These are phyloP conservation scores for Triangularia setosa DNA, from an alignment of 2,329 filamentous ascomycete genomes.

Conservation along the genomic window DNA sequence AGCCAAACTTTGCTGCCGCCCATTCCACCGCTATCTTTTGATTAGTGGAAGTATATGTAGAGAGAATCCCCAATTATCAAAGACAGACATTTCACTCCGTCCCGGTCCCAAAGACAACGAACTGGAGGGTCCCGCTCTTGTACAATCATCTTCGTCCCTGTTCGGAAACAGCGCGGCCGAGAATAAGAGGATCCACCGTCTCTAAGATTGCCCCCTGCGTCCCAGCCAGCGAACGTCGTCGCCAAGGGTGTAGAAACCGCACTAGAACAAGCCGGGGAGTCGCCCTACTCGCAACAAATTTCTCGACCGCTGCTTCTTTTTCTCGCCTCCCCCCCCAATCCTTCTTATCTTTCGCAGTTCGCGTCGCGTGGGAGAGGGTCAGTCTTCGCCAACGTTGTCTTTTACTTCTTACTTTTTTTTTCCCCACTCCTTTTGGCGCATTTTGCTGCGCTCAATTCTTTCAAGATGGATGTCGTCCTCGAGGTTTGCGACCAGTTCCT, in stretches of 20 bases:
- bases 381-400: not conserved
- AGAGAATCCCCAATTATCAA: not conserved
- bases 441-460: not conserved
- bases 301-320: constrained; percentile 5
- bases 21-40: not conserved
- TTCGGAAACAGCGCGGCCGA: not conserved
- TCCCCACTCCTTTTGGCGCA: not conserved
- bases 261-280: constrained; percentile 1
- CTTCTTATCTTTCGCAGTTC: constrained; percentile 2
- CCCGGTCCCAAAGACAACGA: not conserved
- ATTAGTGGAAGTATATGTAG: not conserved
- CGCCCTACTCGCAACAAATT: constrained; percentile 6
- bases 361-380: not conserved
- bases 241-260: not conserved
- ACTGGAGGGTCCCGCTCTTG: not conserved
- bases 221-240: not conserved
- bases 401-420: constrained; percentile 3
- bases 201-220: not conserved
- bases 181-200: not conserved
- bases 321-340: not conserved
- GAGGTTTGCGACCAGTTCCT: constrained; percentile 79
- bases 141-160: not conserved
- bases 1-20: too few relatives aligned
- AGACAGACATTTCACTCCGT: not conserved
- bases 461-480: constrained; percentile 84